These are phyloP conservation scores for Colletotrichum tanaceti DNA, from an alignment of 2,329 filamentous ascomycete genomes.

Conservation along the genomic window DNA sequence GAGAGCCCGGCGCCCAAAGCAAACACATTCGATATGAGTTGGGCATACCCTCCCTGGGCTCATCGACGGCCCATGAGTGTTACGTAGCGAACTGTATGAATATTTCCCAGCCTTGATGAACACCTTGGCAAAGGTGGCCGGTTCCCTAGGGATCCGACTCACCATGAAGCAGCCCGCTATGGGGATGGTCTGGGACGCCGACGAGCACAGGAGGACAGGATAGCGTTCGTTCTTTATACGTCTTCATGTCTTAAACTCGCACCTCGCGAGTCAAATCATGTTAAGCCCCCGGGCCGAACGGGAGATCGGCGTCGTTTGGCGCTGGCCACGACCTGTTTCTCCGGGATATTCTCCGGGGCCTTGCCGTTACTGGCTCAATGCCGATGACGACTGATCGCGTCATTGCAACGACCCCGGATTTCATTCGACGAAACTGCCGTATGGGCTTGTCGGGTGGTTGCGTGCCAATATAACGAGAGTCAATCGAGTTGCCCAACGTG, in stretches of 20 bases:
- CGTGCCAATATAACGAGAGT: slow-evolving; percentile 8
- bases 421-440: slow-evolving; percentile 16
- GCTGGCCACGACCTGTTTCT: slow-evolving; percentile 19
- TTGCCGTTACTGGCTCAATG: slow-evolving; percentile 21
- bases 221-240: too few relatives aligned
- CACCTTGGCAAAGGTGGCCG: too few relatives aligned
- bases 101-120: too few relatives aligned
- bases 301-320: slow-evolving; percentile 22
- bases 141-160: neutral
- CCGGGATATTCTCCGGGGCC: slow-evolving; percentile 39
- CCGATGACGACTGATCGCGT: slow-evolving; percentile 40
- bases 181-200: neutral
- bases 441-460: neutral
- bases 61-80: neutral
- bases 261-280: neutral
- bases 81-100: neutral
- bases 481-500: slow-evolving; percentile 17
- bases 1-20: neutral
- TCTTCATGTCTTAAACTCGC: neutral
- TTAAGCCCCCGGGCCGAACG: slow-evolving; percentile 11
- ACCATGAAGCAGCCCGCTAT: too few relatives aligned
- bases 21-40: neutral
- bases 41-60: neutral
- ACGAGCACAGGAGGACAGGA: neutral
- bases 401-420: slow-evolving; percentile 26